Conservation (phyloP, 208 protist genomes). For the Acanthamoeba quina region DNA sequence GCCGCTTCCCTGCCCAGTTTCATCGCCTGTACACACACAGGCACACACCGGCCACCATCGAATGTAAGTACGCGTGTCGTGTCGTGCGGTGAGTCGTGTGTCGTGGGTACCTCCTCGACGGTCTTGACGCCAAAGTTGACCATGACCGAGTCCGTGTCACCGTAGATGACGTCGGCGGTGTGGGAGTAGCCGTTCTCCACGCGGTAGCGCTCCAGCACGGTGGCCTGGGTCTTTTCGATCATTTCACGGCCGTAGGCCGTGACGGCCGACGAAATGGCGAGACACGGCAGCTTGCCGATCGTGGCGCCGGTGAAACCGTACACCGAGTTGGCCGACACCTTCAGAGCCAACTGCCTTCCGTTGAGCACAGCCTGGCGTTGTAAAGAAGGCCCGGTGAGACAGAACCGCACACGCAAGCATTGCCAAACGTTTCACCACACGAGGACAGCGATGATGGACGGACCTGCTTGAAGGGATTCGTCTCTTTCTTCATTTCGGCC, state of each 20-base stretch:
- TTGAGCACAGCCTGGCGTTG: constrained; percentile 92
- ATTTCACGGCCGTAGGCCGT: constrained; percentile 98
- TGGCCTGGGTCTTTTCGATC: constrained; percentile 97
- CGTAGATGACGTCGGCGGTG: constrained; percentile 98
- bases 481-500: constrained; percentile 90
- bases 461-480: constrained; percentile 89
- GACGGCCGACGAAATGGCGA: constrained; percentile 93
- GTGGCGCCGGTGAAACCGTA: constrained; percentile 99
- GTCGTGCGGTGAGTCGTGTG: not conserved
- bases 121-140: constrained; percentile 95
- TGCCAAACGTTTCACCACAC: too few species aligned
- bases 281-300: constrained; percentile 99
- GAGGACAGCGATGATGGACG: too few species aligned
- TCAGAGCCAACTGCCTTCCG: constrained; percentile 98
- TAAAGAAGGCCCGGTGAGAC: not conserved
- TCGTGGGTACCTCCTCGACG: constrained; percentile 76
- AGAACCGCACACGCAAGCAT: not conserved
- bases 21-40: constrained; percentile 82
- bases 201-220: constrained; percentile 95
- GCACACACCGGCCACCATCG: constrained; percentile 76
- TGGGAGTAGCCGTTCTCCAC: constrained; percentile 93
- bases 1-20: constrained; percentile 93
- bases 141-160: constrained; percentile 99
- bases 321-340: constrained; percentile 98
- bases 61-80: constrained; percentile 89